Conservation (phyloP, 129 eudicot species). For the Helianthus tuberosus region DNA sequence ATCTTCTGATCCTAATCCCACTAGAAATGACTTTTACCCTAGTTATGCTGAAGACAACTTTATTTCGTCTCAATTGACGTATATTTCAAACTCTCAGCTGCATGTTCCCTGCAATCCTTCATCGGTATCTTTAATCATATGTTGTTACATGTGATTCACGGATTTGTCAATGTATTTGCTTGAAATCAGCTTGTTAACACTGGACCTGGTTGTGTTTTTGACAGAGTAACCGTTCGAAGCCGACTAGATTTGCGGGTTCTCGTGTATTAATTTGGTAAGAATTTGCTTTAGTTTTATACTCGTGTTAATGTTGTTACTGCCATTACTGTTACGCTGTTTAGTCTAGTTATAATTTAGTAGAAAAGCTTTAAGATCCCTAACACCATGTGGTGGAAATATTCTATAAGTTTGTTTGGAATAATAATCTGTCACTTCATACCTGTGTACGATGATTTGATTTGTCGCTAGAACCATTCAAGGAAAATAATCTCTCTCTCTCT, state of each 20-base stretch:
- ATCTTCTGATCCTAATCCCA: background rate
- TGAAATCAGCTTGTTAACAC: background rate
- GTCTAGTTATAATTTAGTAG: constrained; percentile 11
- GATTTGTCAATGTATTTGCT: background rate
- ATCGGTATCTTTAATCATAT: constrained; percentile 15
- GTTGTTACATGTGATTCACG: background rate
- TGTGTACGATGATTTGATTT: no score
- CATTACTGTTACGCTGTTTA: constrained; percentile 7
- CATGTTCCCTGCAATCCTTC: background rate
- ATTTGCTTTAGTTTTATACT: constrained; percentile 1
- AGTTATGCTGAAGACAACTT: constrained; percentile 1
- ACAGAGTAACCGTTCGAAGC: constrained; percentile 32
- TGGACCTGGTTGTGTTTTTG: constrained; percentile 12
- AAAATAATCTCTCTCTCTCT: no score
- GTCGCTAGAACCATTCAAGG: no score
- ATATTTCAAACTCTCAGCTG: no score
- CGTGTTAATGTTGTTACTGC: background rate
- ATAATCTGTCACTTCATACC: no score
- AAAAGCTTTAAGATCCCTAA: no score
- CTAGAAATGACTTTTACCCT: background rate
- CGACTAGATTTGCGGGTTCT: background rate
- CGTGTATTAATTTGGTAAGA: constrained; percentile 18
- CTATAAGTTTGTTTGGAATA: no score
- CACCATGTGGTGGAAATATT: no score
- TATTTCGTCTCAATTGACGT: background rate